phyloP scores from a whole-genome alignment of 2,329 filamentous ascomycete species.

The Colletotrichum sp. region DNA sequence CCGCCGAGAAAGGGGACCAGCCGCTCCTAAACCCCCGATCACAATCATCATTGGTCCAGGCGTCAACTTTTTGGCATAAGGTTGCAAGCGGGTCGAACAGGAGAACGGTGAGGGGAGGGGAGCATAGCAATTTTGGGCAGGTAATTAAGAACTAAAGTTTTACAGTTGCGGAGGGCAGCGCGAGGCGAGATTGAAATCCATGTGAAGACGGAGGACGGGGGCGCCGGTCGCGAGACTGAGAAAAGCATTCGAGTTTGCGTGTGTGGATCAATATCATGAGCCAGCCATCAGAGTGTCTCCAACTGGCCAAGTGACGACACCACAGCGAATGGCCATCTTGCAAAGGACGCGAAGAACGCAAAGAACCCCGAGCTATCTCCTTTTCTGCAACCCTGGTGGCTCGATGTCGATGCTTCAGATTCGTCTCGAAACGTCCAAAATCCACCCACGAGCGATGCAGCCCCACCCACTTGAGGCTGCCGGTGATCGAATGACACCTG shows the following conservation, averaged over 20 bases:
- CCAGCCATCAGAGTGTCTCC: background rate
- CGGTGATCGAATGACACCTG: slow-evolving; percentile 13
- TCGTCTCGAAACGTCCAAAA: slow-evolving; percentile 12
- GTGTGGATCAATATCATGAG: background rate
- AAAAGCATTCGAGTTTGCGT: background rate
- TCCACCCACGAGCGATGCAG: background rate
- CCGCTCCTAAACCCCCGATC: background rate
- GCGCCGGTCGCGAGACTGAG: background rate
- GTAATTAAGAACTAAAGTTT: background rate
- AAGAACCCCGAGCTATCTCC: slow-evolving; percentile 3
- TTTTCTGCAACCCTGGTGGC: background rate
- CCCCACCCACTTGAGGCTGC: slow-evolving; percentile 10
- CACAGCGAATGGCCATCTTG: background rate
- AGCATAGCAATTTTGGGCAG: background rate
- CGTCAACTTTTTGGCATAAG: background rate
- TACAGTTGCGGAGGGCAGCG: slow-evolving; percentile 1
- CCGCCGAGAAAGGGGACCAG: background rate
- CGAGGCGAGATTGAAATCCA: background rate
- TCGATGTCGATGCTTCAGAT: slow-evolving; percentile 19
- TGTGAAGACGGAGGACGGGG: background rate
- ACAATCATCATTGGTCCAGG: background rate
- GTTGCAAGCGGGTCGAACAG: slow-evolving; percentile 9
- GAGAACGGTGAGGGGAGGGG: background rate
- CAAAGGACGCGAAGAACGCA: background rate
- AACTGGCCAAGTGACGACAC: background rate